These are phyloP conservation scores for Candida tallmaniae DNA, from an alignment of 805 yeast genomes.

Conservation along the genomic window DNA sequence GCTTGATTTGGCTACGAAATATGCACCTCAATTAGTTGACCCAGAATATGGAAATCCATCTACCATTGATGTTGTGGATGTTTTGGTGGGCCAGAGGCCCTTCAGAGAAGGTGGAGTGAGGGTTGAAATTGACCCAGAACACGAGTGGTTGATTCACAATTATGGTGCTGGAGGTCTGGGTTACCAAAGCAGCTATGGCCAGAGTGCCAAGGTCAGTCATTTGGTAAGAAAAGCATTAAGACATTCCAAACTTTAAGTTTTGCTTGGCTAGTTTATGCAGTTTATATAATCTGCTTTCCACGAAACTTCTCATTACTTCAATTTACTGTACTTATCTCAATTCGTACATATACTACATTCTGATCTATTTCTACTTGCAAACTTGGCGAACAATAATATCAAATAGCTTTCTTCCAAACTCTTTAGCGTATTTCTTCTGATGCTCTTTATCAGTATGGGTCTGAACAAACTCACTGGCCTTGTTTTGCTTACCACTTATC, in stretches of 20 bases:
- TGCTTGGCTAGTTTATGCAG: no score
- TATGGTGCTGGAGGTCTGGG: constrained; percentile 79
- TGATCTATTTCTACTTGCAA: constrained; percentile 3
- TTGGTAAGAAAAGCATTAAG: neutral
- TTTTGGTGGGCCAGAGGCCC: constrained; percentile 37
- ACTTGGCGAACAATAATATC: constrained; percentile 16
- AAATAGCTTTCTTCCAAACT: constrained; percentile 18
- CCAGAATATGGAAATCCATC: constrained; percentile 22
- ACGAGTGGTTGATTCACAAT: constrained; percentile 49
- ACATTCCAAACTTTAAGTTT: constrained; percentile 1
- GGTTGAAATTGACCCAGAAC: constrained; percentile 24
- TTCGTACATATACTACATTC: no score
- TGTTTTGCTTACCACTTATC: constrained; percentile 19
- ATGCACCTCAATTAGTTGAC: constrained; percentile 36
- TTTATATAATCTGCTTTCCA: no score
- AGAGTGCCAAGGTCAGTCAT: constrained; percentile 29
- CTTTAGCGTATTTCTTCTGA: constrained; percentile 33
- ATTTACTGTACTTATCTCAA: no score
- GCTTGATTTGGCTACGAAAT: constrained; percentile 38
- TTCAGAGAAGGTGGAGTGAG: constrained; percentile 32
- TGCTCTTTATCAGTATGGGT: constrained; percentile 26
- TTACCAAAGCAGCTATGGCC: constrained; percentile 67
- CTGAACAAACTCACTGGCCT: constrained; percentile 23
- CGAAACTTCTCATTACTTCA: no score
- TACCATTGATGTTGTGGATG: constrained; percentile 25